These are phyloP conservation scores for Teratosphaeria destructans DNA, from an alignment of 2,329 filamentous ascomycete species.

Conservation along the genomic window DNA sequence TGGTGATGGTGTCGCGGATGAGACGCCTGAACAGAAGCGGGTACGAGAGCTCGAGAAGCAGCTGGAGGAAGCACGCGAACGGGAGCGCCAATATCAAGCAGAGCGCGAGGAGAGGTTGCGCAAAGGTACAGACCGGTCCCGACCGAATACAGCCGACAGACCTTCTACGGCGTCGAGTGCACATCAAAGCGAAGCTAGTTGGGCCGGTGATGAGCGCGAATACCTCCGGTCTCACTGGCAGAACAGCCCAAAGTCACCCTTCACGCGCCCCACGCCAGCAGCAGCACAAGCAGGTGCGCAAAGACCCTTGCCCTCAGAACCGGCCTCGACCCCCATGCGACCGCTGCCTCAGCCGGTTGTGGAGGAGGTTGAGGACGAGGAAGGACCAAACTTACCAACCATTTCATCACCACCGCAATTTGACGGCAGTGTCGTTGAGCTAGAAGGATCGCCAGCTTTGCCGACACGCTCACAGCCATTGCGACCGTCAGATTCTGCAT, in stretches of 20 bases:
- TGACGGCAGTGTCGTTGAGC: neutral
- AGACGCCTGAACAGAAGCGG: slow-evolving; percentile 50
- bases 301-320: slow-evolving; percentile 11
- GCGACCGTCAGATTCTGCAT: slow-evolving; percentile 7
- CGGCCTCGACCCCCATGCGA: slow-evolving; percentile 30
- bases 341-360: slow-evolving; percentile 35
- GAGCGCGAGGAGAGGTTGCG: slow-evolving; percentile 46
- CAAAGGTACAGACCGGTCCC: slow-evolving; percentile 19
- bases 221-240: slow-evolving; percentile 51
- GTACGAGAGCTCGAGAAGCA: slow-evolving; percentile 72
- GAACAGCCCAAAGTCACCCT: slow-evolving; percentile 6
- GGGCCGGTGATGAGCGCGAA: slow-evolving; percentile 56
- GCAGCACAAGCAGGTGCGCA: slow-evolving; percentile 20
- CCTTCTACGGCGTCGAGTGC: slow-evolving; percentile 20
- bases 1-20: slow-evolving; percentile 24
- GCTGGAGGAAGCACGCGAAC: slow-evolving; percentile 55
- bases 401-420: neutral
- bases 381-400: slow-evolving; percentile 1
- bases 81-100: slow-evolving; percentile 53
- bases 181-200: slow-evolving; percentile 49
- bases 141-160: slow-evolving; percentile 20
- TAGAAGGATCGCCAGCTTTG: neutral
- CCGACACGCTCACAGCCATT: slow-evolving; percentile 4
- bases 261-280: neutral
- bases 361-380: neutral